Evolutionary conservation across 2,329 filamentous ascomycete genomes (phyloP), one percentile per base, ranked within the genome.

Genomic region (Trichoderma citrinoviride): DNA sequence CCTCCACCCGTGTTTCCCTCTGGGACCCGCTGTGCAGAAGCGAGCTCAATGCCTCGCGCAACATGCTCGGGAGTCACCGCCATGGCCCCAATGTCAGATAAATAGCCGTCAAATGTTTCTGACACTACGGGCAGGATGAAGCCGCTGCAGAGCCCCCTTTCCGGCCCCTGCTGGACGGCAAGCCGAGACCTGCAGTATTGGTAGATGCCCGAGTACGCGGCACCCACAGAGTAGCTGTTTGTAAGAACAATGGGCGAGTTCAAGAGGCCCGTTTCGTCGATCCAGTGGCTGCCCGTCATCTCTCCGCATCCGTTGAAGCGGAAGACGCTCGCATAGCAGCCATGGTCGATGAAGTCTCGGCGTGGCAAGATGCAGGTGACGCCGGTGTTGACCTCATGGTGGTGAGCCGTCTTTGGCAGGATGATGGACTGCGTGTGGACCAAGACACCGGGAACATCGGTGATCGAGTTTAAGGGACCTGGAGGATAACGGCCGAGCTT

Each of bases 1-100:
- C 86, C 86, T 10, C 86, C 87, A 5, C 86, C 86, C 2, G 80
- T 80, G 67, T 84, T 84, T 3, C 86, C 86, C 73, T 89, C 86
- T 3, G 74, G 72, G 0, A 88, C 84, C 1, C 77, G 73, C 1
- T 78, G 82, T n/a, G 76, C 75, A 3, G 76, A 76, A 1, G 82
- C 84, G 14, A 71, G 76, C 37, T 81, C 78, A 52, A 87, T 82
- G 1, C 83, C 83, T n/a, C 77, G 72, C n/a, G 83, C 75, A 17
- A 87, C 75, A 66, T 86, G 80, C 62, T 80, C 76, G 0, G 82
- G 76, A 49, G 76, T 80, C 3, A 88, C 80, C 1, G 78, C 77
- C 50, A 86, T 83, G n/a, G 79, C 78, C 40, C 78, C 76, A 0
- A 86, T 75, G 68, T 88, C 83, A 70, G 83, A 86, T n/a, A 87